Base-by-base conservation (phyloP, 768 basidiomycete genomes). In the Termitomyces sp. region DNA sequence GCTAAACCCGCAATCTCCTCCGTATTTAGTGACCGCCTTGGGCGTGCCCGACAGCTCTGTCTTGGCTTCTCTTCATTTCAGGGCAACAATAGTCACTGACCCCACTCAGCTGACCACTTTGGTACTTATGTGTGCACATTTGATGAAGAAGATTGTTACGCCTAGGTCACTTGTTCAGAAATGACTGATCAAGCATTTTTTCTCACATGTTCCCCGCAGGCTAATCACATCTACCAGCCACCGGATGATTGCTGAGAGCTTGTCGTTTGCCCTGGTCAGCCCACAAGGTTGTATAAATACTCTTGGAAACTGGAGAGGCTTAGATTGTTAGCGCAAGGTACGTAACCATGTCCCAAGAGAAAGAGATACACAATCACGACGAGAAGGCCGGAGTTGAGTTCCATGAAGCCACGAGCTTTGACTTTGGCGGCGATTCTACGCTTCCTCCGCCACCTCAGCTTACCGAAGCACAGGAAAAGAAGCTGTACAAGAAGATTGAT, bases 401-500 rank as follows among this genome's bases (percentile, higher is more conserved):
- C 34, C 26, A 41, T 10, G 55, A 56, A 18, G 69, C 68, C 7
- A 61, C 61, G 9, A 66, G 59, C 20, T 18, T 69, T 29, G 75
- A 77, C 55, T 79, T 79, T 59, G 79, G 75, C 13, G 78, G 76
- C 24, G 79, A 81, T 31, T 70, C 73, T 3, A 65, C 63, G 2
- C 74, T 80, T 5, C 80, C 77, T 18, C 75, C 76, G 0, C 79
- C 80, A 2, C 79, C 79, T 3, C 61, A 55, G 1, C 67, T 83
- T 24, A 80, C 80, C 1, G 66, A 67, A 9, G 79, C 76, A 50
- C 67, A 84, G 56, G 83, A 87, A 71, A 76, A 69, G 56, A 76
- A 66, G 47, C 67, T 87, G 51, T 83, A 83, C 73, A 68, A 79
- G 55, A 87, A 84, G 69, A 73, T 87, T 24, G 86, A 87, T 59